Evolutionary conservation across 2,329 filamentous ascomycete genomes (phyloP).

Genomic region (Pseudocercospora eumusae): DNA sequence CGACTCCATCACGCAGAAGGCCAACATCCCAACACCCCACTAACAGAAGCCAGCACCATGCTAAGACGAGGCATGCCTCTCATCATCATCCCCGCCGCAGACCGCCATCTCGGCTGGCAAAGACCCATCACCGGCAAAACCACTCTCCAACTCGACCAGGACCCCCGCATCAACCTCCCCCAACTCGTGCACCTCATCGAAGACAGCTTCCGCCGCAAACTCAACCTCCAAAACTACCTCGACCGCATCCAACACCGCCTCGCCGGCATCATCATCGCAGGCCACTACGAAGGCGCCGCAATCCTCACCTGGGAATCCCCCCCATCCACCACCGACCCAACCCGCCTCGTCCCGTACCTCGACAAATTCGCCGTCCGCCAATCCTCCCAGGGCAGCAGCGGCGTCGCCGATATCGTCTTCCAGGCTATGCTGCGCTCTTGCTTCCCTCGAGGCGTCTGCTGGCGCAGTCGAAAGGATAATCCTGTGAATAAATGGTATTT

Average conservation of each 20-base stretch:
- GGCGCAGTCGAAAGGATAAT: constrained; percentile 86
- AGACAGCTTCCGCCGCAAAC: constrained; percentile 82
- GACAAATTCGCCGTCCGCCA: constrained; percentile 97
- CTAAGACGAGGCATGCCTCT: constrained; percentile 90
- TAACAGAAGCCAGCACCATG: constrained; percentile 63
- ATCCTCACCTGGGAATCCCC: constrained; percentile 93
- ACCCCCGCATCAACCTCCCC: constrained; percentile 78
- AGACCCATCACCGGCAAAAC: constrained; percentile 62
- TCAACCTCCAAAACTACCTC: constrained; percentile 83
- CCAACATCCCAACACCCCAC: constrained; percentile 36
- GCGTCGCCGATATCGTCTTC: constrained; percentile 94
- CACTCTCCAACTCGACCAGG: constrained; percentile 67
- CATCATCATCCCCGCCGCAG: constrained; percentile 74
- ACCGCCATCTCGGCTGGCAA: constrained; percentile 63
- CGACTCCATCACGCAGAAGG: constrained; percentile 46
- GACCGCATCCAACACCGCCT: constrained; percentile 75
- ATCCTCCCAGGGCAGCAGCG: constrained; percentile 76
- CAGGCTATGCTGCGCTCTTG: constrained; percentile 90
- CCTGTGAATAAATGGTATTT: constrained; percentile 99
- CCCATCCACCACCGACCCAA: constrained; percentile 46
- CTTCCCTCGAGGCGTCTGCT: constrained; percentile 86
- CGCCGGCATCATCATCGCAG: constrained; percentile 90
- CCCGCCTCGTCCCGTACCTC: constrained; percentile 81
- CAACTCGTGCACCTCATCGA: constrained; percentile 86
- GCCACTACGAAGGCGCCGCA: constrained; percentile 93